Conservation (phyloP, 1,139 yeast species). For the Yamadazyma atmosphaerica region DNA sequence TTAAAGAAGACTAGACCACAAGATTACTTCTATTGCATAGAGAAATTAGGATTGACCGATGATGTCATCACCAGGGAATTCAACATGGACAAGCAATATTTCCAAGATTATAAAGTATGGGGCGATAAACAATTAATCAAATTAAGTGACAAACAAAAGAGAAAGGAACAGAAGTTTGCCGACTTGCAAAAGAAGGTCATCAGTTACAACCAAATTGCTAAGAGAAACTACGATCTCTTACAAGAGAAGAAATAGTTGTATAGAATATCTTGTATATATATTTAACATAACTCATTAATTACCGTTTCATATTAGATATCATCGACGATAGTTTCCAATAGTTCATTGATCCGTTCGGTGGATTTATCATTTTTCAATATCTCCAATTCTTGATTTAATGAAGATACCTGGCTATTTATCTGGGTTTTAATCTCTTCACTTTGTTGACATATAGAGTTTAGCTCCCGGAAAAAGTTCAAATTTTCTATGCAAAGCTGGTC, state of each 20-base stretch:
- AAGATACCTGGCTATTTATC: slow-evolving; percentile 23
- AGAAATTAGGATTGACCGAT: slow-evolving; percentile 85
- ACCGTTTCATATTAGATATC: slow-evolving; percentile 7
- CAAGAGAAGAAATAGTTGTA: not conserved
- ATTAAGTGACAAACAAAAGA: slow-evolving; percentile 42
- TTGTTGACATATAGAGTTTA: slow-evolving; percentile 23
- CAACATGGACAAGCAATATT: slow-evolving; percentile 78
- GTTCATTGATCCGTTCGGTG: slow-evolving; percentile 23
- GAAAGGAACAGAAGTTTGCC: slow-evolving; percentile 31
- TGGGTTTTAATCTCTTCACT: slow-evolving; percentile 23
- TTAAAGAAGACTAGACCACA: slow-evolving; percentile 78
- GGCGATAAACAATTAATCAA: slow-evolving; percentile 55
- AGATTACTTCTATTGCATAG: slow-evolving; percentile 80
- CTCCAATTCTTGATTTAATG: slow-evolving; percentile 30
- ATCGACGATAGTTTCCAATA: slow-evolving; percentile 20
- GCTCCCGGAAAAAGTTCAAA: slow-evolving; percentile 26
- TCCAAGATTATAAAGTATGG: slow-evolving; percentile 84
- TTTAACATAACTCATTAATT: not conserved
- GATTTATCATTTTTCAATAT: slow-evolving; percentile 23
- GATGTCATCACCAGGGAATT: slow-evolving; percentile 77
- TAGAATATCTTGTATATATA: slow-evolving; percentile 2
- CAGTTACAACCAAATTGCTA: slow-evolving; percentile 42
- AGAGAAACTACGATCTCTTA: slow-evolving; percentile 30
- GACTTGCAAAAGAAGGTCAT: slow-evolving; percentile 45
- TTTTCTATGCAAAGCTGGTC: slow-evolving; percentile 40